A percentile compares a stretch with the other conserved stretches of the same genome.
These are phyloP conservation scores for Abrus pulchellus DNA, from an alignment of 306 rosid genomes.

Conservation along the genomic window DNA sequence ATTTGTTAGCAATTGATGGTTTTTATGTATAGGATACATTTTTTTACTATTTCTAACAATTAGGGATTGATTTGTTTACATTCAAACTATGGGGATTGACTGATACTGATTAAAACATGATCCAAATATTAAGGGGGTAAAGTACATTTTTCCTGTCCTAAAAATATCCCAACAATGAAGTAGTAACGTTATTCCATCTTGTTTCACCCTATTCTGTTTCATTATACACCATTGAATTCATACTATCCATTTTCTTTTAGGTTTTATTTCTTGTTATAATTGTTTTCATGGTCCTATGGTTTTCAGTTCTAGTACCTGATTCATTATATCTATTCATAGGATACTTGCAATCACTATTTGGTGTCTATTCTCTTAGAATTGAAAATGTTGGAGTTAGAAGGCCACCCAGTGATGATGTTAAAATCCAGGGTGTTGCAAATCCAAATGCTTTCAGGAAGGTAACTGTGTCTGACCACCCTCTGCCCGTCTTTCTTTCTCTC, in stretches of 20 bases:
- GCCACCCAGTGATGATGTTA: conserved; percentile 91
- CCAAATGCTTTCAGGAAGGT: conserved; percentile 92
- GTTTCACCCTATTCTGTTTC: too few species aligned
- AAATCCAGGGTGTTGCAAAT: conserved; percentile 84
- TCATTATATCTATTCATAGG: conserved; percentile 56
- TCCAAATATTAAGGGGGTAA: background rate
- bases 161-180: too few species aligned
- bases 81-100: too few species aligned
- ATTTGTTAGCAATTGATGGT: too few species aligned
- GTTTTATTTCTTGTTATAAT: background rate
- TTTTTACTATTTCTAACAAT: too few species aligned
- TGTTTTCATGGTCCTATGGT: conserved; percentile 17
- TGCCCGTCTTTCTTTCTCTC: background rate
- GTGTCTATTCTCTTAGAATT: conserved; percentile 86
- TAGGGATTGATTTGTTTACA: too few species aligned
- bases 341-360: conserved; percentile 84
- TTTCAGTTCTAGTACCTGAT: conserved; percentile 30
- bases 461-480: conserved; percentile 11
- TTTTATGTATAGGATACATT: too few species aligned
- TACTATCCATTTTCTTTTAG: background rate
- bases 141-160: background rate
- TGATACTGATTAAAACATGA: too few species aligned
- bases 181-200: too few species aligned
- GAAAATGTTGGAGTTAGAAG: conserved; percentile 89
- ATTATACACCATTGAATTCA: background rate